These are phyloP conservation scores for Podospora sp. DNA, from an alignment of 495 filamentous ascomycete species.

Conservation along the genomic window DNA sequence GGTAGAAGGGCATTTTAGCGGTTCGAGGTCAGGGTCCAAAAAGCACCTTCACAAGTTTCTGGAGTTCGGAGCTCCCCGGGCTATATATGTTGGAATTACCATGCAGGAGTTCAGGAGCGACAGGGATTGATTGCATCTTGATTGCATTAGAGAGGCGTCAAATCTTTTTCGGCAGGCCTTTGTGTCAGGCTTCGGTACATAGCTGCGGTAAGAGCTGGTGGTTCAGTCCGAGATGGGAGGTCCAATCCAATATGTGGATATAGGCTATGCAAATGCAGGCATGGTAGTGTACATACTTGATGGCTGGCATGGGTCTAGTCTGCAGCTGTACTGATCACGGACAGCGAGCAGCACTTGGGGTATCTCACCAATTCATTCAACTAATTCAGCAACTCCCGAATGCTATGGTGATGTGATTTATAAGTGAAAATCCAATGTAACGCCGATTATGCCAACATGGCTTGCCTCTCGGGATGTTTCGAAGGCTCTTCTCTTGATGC, in stretches of 20 bases:
- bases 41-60: not conserved
- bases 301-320: not conserved
- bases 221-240: not conserved
- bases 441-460: slow-evolving; percentile 48
- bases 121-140: slow-evolving; percentile 5
- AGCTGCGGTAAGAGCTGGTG: not conserved
- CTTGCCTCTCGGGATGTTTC: slow-evolving; percentile 39
- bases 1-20: not conserved
- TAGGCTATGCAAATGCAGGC: not conserved
- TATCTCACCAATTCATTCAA: slow-evolving; percentile 1
- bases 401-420: not conserved
- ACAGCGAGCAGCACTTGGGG: slow-evolving; percentile 1
- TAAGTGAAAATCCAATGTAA: not conserved
- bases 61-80: not conserved
- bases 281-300: not conserved
- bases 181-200: not conserved
- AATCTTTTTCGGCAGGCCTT: not conserved
- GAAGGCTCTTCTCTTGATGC: slow-evolving; percentile 24
- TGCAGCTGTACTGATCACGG: not conserved
- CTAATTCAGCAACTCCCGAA: not conserved
- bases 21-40: not conserved
- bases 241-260: not conserved
- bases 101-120: not conserved
- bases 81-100: slow-evolving; percentile 1
- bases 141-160: slow-evolving; percentile 18